These are phyloP conservation scores for Phycomyces blakesleeanus DNA, from an alignment of 192 early-diverging fungal genomes.

Conservation along the genomic window DNA sequence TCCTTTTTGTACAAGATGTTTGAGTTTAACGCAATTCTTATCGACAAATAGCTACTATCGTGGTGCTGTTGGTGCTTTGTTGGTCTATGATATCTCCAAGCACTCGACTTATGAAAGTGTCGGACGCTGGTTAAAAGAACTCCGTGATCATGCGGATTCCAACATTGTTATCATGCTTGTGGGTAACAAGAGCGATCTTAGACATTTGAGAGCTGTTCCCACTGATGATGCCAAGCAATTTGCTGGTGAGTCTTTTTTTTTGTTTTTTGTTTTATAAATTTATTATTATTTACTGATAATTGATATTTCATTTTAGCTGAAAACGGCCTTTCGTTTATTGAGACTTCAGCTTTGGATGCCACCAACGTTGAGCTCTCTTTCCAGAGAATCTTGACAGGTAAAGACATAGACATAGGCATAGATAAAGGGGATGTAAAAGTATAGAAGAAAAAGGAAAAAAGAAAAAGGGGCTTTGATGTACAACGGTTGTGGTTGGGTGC, in stretches of 20 bases:
- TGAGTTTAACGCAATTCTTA: background rate
- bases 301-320: constrained; percentile 50
- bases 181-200: constrained; percentile 98
- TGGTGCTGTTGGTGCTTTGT: constrained; percentile 93
- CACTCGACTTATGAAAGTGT: constrained; percentile 95
- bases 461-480: too few relatives aligned
- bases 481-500: too few relatives aligned
- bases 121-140: constrained; percentile 96
- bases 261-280: constrained; percentile 4
- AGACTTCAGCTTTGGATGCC: constrained; percentile 95
- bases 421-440: too few relatives aligned
- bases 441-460: too few relatives aligned
- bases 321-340: constrained; percentile 94
- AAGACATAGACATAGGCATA: constrained; percentile 5
- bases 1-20: background rate
- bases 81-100: constrained; percentile 98
- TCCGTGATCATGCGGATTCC: constrained; percentile 93
- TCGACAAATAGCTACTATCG: constrained; percentile 76
- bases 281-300: background rate
- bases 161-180: constrained; percentile 99
- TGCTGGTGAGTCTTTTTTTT: constrained; percentile 58
- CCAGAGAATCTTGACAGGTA: constrained; percentile 92
- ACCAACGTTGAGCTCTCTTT: constrained; percentile 98
- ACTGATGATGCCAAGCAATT: constrained; percentile 98
- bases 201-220: constrained; percentile 91